Base-by-base conservation (phyloP, 2,329 filamentous ascomycete genomes). In the Cytospora mali region DNA sequence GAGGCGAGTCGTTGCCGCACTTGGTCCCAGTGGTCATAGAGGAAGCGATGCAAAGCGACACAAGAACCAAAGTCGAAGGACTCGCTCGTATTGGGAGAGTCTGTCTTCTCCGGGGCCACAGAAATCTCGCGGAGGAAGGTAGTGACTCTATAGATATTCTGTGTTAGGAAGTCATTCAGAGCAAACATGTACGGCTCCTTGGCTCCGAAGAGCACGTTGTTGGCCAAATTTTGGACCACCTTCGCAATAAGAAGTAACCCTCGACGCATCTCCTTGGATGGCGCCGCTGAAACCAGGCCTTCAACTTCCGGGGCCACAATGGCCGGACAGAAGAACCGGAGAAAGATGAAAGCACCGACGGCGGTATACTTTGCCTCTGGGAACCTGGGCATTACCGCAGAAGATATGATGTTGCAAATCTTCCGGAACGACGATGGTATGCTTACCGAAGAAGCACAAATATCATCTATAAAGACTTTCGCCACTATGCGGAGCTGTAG, bases 161-260 rank as follows among this genome's bases (percentile, higher is more conserved):
- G 80, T 0, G 86, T 85, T 25, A 90, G 74, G 65, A 90, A 90
- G 62, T 88, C 83, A 69, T 90, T 90, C 25, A 90, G 75, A 1
- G 88, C 86, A 65, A 86, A 88, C 88, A 90, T 90, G 69, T 89
- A 90, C 4, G 86, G 85, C 70, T 90, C 88, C 72, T 90, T 90
- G 35, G 86, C 86, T 4, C 88, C 88, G 67, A 90, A 90, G 1
- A 90, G 77, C 29, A 90, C 87, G 62, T 90, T 90, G 69, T 90
- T 90, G 39, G 88, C 88, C 39, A 90, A 77, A 69, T 89, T 90
- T 68, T 90, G 88, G 25, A 90, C 84, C 62, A 90, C 84, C 70
- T 90, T 90, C 55, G 88, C 87, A 67, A 90, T 90, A 33, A 90
- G 79, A 31, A 90, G 78, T 6, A 90, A 77, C 4, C 88, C 87